Base-by-base conservation (phyloP, 2,329 filamentous ascomycete genomes). In the Cladophialophora exuberans region DNA sequence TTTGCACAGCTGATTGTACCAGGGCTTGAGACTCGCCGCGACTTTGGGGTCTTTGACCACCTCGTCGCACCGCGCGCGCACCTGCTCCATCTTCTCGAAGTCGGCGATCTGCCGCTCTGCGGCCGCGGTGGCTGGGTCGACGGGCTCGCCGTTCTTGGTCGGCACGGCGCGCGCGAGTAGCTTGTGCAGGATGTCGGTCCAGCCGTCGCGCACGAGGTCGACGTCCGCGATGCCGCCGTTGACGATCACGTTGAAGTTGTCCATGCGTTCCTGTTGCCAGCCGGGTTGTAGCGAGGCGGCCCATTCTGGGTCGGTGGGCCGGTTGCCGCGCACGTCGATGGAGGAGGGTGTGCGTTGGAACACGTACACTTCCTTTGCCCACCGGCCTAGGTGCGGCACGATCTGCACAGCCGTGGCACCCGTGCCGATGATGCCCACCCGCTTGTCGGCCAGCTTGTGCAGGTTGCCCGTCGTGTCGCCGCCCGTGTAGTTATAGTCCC, bases 1-100 rank as follows among this genome's bases (percentile, higher is more conserved):
- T 66, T 87, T 87, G 72, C 84, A 87, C 77, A 80, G 85, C 0
- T 70, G 69, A 0, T 80, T 76, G 63, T 86, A 87, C 80, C 81
- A 85, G 0, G 82, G 72, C 64, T 83, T 81, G 5, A 86, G 73
- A 2, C 68, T 73, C 23, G 75, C 73, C 0, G 83, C 83, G 0
- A 77, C 81, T 1, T 66, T 67, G 9, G 68, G 67, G 60, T 86
- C 76, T 31, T 76, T 67, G n/a, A 87, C 82, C n/a, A 79, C 67
- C 0, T 70, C 62, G n/a, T 79, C 75, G 4, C 78, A 71, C 2
- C 79, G 75, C 2, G 66, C 67, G 1, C 82, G 76, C 4, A 62
- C 43, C 17, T 49, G 25, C 25, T 62, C 57, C 60, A 62, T 62
- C 43, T 60, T 60, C 35, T 56, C 48, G 23, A 47, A 62, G 23